Evolutionary conservation across 2,329 filamentous ascomycete species (phyloP), one percentile per base, ranked within the genome.

Genomic region (Grosmannia clavigera): DNA sequence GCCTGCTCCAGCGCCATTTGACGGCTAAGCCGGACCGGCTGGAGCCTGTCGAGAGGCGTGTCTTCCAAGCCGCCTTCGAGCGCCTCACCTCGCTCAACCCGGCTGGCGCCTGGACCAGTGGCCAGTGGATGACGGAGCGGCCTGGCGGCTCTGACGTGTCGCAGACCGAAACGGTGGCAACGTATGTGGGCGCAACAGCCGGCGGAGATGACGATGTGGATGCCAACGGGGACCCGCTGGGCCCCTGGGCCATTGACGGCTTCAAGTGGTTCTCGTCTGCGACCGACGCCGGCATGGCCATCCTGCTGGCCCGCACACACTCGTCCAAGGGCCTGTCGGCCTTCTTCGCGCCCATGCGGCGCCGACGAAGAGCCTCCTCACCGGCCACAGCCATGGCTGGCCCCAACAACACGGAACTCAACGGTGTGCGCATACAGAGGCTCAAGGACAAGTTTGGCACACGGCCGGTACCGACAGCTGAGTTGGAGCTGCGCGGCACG

Each of bases 101-200:
- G 0, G 59, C 66, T 0, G 64, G 70, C 22, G 80, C 81, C 0
- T 90, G 86, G 86, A 90, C 85, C 0, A 86, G 81, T 50, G 86
- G 86, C 0, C 86, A 90, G 68, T 90, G 87, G 86, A 89, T 90
- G 86, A 90, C 86, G 0, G 86, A 89, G 65, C 76, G 86, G 2
- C 76, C 78, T 0, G 86, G 86, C 1, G 86, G 86, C 0, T 87
- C 83, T 63, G 86, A 90, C 66, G 84, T 89, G 1, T 82, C 82
- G 3, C 76, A 79, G 46, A 87, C 83, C 0, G 86, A 90, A 70
- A 89, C 86, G 0, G 70, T 80, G 5, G 84, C 84, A 3, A 70
- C 62, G 22, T 66, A 66, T 61, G 31, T 64, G 61, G 14, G 62
- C 27, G n/a, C 50, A 16, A 52, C 50, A 9, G 25, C 27, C 16